Evolutionary conservation across 2,329 filamentous ascomycete species (phyloP), one percentile per base, ranked within the genome.

Genomic region (Pyrenophora tritici-repentis): DNA sequence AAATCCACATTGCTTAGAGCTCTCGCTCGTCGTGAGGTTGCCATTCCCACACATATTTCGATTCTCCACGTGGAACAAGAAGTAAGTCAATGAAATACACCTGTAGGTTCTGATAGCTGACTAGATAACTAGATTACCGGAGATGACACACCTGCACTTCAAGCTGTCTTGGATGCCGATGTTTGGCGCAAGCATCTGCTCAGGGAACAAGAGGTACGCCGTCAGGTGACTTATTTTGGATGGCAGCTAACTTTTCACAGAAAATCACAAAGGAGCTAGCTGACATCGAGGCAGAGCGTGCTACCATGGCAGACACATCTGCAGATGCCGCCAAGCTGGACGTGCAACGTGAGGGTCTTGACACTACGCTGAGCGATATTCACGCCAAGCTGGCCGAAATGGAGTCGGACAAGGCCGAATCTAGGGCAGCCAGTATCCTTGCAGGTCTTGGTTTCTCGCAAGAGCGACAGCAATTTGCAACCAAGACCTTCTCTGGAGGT

Each of bases 61-160:
- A 99, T 99, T 83, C 84, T 99, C 14, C 94, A 99, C 80, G 94
- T 99, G 42, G 94, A 97, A 74, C 94, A 99, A 82, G 94, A 99
- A 81, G 89, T 91, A 76, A 67, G 77, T 66, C n/a, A 20, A 29
- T 5, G 7, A 14, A 6, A 14, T 6, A 26, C 10, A 13, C 10
- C 31, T 29, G 12, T 13, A 6, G 7, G 10, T 6, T 10, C 6
- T 38, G 24, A 14, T 10, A 31, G 31, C 62, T 70, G 34, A 59
- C 46, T 17, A 39, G 26, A 3, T 17, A 17, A 12, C 2, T 37
- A 94, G 88, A 93, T 99, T 67, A 89, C 83, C 51, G 94, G 94
- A 73, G 94, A 99, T 71, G 94, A 99, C 70, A 99, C 94, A 0
- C 87, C 93, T 1, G 94, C 94, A 17, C 73, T 99, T 18, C 94